A percentile compares a stretch with the other conserved stretches of the same genome.
Evolutionary conservation across 176 grass and related monocot species (phyloP).

Genomic region (Carex kokanica): DNA sequence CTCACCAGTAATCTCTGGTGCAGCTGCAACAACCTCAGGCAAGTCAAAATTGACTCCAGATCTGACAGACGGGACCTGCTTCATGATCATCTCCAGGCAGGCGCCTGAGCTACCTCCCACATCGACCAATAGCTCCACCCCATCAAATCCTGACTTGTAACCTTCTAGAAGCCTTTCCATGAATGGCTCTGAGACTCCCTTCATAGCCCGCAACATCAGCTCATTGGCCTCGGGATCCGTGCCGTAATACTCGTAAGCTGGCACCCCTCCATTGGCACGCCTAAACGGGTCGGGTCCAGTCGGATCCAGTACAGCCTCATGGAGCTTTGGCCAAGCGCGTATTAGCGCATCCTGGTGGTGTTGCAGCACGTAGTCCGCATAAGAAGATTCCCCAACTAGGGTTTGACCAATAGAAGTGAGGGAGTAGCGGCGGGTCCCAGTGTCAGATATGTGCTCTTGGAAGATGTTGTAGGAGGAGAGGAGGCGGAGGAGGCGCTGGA

Average conservation of each 20-base stretch:
- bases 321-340: slow-evolving; percentile 55
- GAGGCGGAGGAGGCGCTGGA: slow-evolving; percentile 67
- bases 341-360: slow-evolving; percentile 93
- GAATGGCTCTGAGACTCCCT: slow-evolving; percentile 76
- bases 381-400: slow-evolving; percentile 44
- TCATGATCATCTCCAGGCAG: slow-evolving; percentile 82
- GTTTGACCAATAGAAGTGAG: slow-evolving; percentile 62
- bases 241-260: slow-evolving; percentile 74
- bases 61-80: slow-evolving; percentile 28
- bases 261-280: slow-evolving; percentile 54
- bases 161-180: slow-evolving; percentile 64
- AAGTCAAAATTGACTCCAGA: slow-evolving; percentile 85
- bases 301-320: slow-evolving; percentile 70
- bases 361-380: slow-evolving; percentile 78
- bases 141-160: slow-evolving; percentile 39
- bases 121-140: slow-evolving; percentile 63
- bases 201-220: slow-evolving; percentile 70
- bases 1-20: slow-evolving; percentile 48
- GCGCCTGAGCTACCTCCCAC: slow-evolving; percentile 77
- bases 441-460: slow-evolving; percentile 28
- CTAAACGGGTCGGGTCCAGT: slow-evolving; percentile 69
- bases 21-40: slow-evolving; percentile 64
- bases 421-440: slow-evolving; percentile 38
- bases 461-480: slow-evolving; percentile 63
- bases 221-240: slow-evolving; percentile 47